Evolutionary conservation across 2,329 filamentous ascomycete genomes (phyloP), one percentile per base, ranked within the genome.

Genomic region (Sporothrix euskadiensis): DNA sequence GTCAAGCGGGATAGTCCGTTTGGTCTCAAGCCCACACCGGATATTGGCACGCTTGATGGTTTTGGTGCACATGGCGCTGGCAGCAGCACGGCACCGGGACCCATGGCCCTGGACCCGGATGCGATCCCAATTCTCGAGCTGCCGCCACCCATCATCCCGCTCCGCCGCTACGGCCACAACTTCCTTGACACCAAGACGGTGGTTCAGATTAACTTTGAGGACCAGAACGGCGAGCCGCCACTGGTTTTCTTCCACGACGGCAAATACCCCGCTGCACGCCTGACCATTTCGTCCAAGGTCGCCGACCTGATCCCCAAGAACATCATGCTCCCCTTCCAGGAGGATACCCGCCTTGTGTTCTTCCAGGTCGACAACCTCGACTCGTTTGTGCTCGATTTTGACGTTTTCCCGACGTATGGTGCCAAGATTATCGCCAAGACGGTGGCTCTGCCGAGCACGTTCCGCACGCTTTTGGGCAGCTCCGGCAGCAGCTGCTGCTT

Each of bases 171-270:
- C 78, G 96, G 96, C 19, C 96, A 99, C 84, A 99, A 98, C 82
- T 99, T 99, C 85, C 86, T 99, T 49, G 96, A 99, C 79, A 97
- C 94, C 41, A 99, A 98, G 84, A 97, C 94, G 0, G 97, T 98
- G 76, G 90, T 99, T 14, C 93, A 98, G 78, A 92, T 99, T 76
- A 93, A 88, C 77, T 98, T 99, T 78, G 93, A 95, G 70, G 91
- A 95, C 72, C 90, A 91, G 74, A 85, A 88, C 35, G 90, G 87
- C 69, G 89, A 96, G 69, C 88, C 88, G 73, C 92, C 96, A 0
- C 90, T 99, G 70, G 84, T 92, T n/a, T 99, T 99, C 83, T 98
- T 98, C 83, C 95, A 98, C 80, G 93, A 97, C 78, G 94, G 93
- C 80, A 97, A 98, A 81, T 97, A 99, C 79, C 96, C 96, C 22